Conservation (phyloP, 2,329 filamentous ascomycete genomes). For the Colletotrichum neosansevieriae region DNA sequence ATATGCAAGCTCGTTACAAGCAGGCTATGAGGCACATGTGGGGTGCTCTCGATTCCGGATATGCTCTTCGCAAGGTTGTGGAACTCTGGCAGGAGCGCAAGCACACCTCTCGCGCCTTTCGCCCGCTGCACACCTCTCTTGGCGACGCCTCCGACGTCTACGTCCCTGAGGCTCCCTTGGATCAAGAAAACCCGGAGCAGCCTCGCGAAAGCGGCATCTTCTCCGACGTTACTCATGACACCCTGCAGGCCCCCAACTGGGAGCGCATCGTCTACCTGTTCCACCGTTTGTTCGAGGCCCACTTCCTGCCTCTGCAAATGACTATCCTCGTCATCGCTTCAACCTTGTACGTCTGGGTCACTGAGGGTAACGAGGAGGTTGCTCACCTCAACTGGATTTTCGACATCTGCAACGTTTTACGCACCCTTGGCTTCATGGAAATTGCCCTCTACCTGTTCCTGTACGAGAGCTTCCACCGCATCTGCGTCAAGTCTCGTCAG, state of each 20-base stretch:
- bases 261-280: conserved; percentile 68
- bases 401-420: conserved; percentile 68
- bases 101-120: conserved; percentile 66
- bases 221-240: conserved; percentile 65
- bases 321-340: conserved; percentile 73
- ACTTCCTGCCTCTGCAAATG: conserved; percentile 78
- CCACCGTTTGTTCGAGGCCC: conserved; percentile 79
- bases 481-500: conserved; percentile 70
- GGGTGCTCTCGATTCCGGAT: conserved; percentile 78
- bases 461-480: conserved; percentile 75
- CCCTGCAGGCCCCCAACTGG: conserved; percentile 64
- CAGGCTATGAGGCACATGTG: conserved; percentile 83
- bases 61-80: conserved; percentile 68
- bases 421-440: conserved; percentile 71
- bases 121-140: conserved; percentile 66
- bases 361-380: conserved; percentile 62
- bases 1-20: conserved; percentile 75
- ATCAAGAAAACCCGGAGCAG: conserved; percentile 54
- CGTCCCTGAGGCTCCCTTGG: conserved; percentile 59
- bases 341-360: conserved; percentile 68
- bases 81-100: conserved; percentile 70
- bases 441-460: conserved; percentile 73
- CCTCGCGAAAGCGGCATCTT: conserved; percentile 64
- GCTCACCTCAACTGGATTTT: conserved; percentile 71
- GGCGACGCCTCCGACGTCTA: conserved; percentile 60